phyloP scores from a whole-genome alignment of 495 filamentous ascomycete genomes.

The Penicilliopsis zonata region DNA sequence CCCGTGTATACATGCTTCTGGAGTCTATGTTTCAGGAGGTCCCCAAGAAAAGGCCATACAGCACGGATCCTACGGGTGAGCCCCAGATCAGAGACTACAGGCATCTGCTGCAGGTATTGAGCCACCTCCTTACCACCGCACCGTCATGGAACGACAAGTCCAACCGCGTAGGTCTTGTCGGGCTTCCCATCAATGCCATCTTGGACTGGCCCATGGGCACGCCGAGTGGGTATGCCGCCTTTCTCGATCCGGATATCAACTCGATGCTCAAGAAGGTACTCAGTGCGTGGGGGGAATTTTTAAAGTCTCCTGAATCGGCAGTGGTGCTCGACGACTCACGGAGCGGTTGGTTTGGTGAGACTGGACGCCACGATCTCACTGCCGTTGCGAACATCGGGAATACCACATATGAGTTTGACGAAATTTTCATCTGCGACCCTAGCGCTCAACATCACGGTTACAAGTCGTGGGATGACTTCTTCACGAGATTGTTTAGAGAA shows the following conservation, averaged over 20 bases:
- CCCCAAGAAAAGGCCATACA: constrained; percentile 41
- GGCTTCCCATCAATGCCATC: constrained; percentile 50
- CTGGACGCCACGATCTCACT: constrained; percentile 13
- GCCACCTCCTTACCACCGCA: constrained; percentile 48
- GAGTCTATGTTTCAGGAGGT: constrained; percentile 55
- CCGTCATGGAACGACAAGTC: constrained; percentile 46
- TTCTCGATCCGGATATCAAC: constrained; percentile 57
- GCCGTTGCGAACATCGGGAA: constrained; percentile 37
- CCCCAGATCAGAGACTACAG: constrained; percentile 49
- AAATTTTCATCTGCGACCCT: constrained; percentile 51
- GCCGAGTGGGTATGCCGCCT: constrained; percentile 50
- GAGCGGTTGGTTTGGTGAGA: constrained; percentile 51
- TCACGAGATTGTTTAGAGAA: constrained; percentile 41
- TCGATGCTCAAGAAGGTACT: constrained; percentile 54
- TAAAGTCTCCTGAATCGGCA: constrained; percentile 44
- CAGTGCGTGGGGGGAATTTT: constrained; percentile 52
- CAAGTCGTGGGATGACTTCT: constrained; percentile 56
- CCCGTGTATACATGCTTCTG: constrained; percentile 24
- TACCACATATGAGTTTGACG: constrained; percentile 41
- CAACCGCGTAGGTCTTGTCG: constrained; percentile 47
- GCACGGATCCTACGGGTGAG: constrained; percentile 45
- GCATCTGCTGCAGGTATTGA: constrained; percentile 54
- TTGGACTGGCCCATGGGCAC: constrained; percentile 59
- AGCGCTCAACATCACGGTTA: constrained; percentile 28
- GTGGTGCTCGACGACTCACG: constrained; percentile 37